These are phyloP conservation scores for Blastocystis sp. DNA, from an alignment of 352 stramenopile genomes.

Conservation along the genomic window DNA sequence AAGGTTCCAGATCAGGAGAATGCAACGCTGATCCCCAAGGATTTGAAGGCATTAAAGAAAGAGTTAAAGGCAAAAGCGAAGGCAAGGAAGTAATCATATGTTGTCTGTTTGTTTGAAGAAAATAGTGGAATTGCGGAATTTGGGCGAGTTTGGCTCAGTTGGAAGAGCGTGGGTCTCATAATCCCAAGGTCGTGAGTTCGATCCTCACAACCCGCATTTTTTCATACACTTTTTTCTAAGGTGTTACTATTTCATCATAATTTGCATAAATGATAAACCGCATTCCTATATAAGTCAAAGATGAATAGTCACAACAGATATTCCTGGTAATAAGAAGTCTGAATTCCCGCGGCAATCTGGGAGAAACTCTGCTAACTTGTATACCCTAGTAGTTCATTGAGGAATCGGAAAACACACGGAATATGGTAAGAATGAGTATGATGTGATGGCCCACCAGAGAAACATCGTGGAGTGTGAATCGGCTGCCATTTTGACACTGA, in stretches of 20 bases:
- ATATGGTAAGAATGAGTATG: too few relatives aligned
- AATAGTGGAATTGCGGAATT: neutral
- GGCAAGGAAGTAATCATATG: neutral
- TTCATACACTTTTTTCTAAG: neutral
- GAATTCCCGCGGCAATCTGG: too few relatives aligned
- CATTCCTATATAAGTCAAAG: neutral
- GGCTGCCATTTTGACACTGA: too few relatives aligned
- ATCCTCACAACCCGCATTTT: slow-evolving; percentile 65
- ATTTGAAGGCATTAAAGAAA: slow-evolving; percentile 45
- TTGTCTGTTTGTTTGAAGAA: neutral
- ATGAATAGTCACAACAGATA: neutral
- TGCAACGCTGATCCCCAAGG: neutral
- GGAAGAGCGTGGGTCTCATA: slow-evolving; percentile 69
- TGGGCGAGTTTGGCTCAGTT: slow-evolving; percentile 67
- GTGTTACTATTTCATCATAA: too few relatives aligned
- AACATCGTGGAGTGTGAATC: too few relatives aligned
- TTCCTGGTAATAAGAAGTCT: neutral
- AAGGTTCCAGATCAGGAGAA: neutral
- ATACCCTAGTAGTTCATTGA: too few relatives aligned
- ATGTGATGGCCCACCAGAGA: too few relatives aligned
- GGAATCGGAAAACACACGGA: too few relatives aligned
- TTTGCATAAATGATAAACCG: neutral
- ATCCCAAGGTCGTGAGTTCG: slow-evolving; percentile 68
- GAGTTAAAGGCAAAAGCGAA: slow-evolving; percentile 31
- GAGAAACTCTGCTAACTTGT: too few relatives aligned